A percentile compares a stretch with the other conserved stretches of the same genome.
Conservation (phyloP, 2,329 filamentous ascomycete genomes). For the Exophiala calicioides region DNA sequence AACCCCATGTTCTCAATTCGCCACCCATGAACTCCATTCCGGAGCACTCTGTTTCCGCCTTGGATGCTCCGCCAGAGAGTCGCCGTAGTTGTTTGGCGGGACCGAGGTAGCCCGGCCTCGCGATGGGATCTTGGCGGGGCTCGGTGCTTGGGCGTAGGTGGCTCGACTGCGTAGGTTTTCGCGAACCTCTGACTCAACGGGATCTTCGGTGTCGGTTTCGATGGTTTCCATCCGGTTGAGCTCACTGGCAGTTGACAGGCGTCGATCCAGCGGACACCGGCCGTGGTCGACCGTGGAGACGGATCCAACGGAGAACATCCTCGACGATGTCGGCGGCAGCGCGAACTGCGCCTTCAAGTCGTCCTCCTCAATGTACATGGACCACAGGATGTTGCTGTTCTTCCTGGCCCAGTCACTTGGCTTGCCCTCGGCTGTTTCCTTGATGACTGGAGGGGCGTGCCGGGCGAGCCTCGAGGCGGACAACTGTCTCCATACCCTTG, state of each 20-base stretch:
- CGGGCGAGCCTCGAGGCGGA: background rate
- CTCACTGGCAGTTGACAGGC: conserved; percentile 3
- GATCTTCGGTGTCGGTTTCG: background rate
- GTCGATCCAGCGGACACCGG: conserved; percentile 17
- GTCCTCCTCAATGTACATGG: conserved; percentile 21
- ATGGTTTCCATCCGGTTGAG: conserved; percentile 6
- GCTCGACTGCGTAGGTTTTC: conserved; percentile 3
- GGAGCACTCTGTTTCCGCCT: too few relatives aligned
- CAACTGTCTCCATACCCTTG: conserved; percentile 11
- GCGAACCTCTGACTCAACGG: background rate
- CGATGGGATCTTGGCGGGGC: too few relatives aligned
- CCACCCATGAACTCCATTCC: too few relatives aligned
- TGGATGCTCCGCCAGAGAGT: too few relatives aligned
- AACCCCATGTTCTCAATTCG: too few relatives aligned
- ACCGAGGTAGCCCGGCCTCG: background rate
- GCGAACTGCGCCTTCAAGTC: conserved; percentile 21
- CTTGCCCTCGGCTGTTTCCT: background rate
- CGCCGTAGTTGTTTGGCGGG: too few relatives aligned
- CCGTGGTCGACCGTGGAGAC: conserved; percentile 18
- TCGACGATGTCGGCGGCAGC: conserved; percentile 19
- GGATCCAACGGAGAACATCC: conserved; percentile 23
- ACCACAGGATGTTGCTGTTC: conserved; percentile 23
- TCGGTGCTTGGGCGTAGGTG: background rate
- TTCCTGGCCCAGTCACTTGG: conserved; percentile 18
- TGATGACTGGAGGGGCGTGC: background rate